Percentiles rank a stretch among this genome's conserved stretches.
Conservation (phyloP, 345 rosid genomes). For the Salix caprea region DNA sequence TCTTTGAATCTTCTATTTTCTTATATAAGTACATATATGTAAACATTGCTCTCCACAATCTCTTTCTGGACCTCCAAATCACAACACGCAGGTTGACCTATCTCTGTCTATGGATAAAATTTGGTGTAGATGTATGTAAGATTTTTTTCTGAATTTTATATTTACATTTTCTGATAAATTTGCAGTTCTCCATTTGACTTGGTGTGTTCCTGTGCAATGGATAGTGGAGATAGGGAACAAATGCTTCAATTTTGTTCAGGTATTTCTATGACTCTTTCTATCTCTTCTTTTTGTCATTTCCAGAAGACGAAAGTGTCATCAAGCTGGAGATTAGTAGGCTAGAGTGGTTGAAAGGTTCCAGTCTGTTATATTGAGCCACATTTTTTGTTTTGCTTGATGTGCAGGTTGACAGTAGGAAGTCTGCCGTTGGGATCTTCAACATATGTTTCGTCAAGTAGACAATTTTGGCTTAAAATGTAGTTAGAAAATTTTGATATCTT, state of each 20-base stretch:
- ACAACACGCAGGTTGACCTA: not conserved
- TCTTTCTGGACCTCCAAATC: not conserved
- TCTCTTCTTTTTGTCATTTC: not conserved
- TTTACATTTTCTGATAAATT: not conserved
- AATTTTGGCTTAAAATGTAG: constrained; percentile 29
- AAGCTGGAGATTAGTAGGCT: not conserved
- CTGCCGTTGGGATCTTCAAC: constrained; percentile 6
- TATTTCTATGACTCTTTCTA: constrained; percentile 4
- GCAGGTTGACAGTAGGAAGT: constrained; percentile 24
- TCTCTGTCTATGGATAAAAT: not conserved
- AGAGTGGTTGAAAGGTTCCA: not conserved
- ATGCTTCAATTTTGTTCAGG: constrained; percentile 20
- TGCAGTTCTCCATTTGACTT: constrained; percentile 14
- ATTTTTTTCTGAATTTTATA: not conserved
- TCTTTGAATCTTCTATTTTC: not conserved
- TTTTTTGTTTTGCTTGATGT: constrained; percentile 9
- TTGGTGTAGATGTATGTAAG: not conserved
- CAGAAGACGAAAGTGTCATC: not conserved
- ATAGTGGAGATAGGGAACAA: not conserved
- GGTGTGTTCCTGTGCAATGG: not conserved
- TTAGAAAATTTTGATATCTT: constrained; percentile 25
- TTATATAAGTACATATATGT: not conserved
- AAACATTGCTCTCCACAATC: not conserved
- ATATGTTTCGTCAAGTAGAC: constrained; percentile 15
- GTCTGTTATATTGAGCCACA: not conserved